phyloP scores from a whole-genome alignment of 352 stramenopile species.

The Pythium vanterpoolii region DNA sequence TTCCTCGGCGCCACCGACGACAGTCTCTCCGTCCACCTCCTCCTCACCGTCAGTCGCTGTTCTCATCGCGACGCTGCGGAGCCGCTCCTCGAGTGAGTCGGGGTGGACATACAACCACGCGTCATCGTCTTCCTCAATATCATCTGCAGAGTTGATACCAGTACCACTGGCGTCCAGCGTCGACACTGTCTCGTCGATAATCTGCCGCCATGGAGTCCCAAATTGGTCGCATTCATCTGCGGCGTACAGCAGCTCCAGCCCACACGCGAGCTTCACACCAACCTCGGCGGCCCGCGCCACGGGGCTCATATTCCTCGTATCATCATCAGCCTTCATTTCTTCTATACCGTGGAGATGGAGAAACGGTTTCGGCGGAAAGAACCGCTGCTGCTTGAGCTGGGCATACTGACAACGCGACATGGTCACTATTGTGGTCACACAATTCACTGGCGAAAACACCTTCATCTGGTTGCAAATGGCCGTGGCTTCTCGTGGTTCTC shows the following conservation, averaged over 20 bases:
- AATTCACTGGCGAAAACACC: conserved; percentile 29
- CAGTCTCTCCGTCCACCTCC: conserved; percentile 4
- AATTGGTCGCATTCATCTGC: conserved; percentile 42
- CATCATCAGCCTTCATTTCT: background rate
- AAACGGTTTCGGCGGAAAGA: conserved; percentile 65
- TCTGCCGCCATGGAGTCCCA: conserved; percentile 31
- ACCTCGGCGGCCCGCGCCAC: conserved; percentile 46
- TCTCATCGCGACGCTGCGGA: conserved; percentile 24
- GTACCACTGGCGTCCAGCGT: background rate
- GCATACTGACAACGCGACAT: conserved; percentile 85
- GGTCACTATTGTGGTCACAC: conserved; percentile 33
- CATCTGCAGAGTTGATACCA: background rate
- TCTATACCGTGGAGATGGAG: conserved; percentile 9
- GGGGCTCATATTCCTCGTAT: conserved; percentile 1
- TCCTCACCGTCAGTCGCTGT: background rate
- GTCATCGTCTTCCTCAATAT: conserved; percentile 44
- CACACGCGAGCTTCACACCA: conserved; percentile 75
- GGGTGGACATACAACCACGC: conserved; percentile 77
- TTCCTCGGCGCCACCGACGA: conserved; percentile 47
- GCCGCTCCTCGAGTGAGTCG: conserved; percentile 65
- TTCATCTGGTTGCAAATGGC: conserved; percentile 55
- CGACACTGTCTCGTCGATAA: conserved; percentile 33
- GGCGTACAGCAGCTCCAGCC: conserved; percentile 67
- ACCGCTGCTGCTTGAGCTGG: conserved; percentile 77
- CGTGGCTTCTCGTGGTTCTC: conserved; percentile 34